phyloP scores from a whole-genome alignment of 257 asterid species.

The Nicotiana tabacum region DNA sequence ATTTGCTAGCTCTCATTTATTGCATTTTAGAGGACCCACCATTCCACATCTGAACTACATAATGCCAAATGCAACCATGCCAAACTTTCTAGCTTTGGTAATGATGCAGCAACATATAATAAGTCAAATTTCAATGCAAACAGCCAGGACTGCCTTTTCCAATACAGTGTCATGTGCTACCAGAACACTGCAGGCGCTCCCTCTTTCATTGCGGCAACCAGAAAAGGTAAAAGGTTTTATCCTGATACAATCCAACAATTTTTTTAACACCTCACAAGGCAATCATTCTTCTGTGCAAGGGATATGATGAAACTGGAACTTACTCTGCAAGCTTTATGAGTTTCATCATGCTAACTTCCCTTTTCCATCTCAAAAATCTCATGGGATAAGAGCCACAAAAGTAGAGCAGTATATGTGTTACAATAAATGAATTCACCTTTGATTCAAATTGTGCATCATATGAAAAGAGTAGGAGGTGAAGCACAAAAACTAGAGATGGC shows the following conservation, averaged over 20 bases:
- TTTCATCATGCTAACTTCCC: not conserved
- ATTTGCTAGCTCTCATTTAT: not conserved
- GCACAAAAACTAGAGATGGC: too few relatives aligned
- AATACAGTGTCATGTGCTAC: not conserved
- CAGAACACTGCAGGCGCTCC: not conserved
- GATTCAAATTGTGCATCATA: too few relatives aligned
- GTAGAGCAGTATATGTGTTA: not conserved
- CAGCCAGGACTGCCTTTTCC: not conserved
- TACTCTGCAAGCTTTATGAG: not conserved
- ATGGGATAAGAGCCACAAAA: not conserved
- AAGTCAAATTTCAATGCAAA: not conserved
- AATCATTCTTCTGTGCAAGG: not conserved
- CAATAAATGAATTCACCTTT: not conserved
- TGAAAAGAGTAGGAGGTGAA: too few relatives aligned
- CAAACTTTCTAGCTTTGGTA: not conserved
- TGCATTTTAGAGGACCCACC: not conserved
- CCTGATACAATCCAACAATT: not conserved
- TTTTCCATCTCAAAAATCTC: not conserved
- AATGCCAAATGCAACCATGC: not conserved
- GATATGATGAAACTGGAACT: not conserved
- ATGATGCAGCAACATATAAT: not conserved
- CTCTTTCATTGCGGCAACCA: not conserved
- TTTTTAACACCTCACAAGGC: not conserved
- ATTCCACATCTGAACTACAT: not conserved
- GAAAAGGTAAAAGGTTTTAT: not conserved